Conservation (phyloP, 1,139 yeast genomes). For the Nakaseomyces uthaithaninus region DNA sequence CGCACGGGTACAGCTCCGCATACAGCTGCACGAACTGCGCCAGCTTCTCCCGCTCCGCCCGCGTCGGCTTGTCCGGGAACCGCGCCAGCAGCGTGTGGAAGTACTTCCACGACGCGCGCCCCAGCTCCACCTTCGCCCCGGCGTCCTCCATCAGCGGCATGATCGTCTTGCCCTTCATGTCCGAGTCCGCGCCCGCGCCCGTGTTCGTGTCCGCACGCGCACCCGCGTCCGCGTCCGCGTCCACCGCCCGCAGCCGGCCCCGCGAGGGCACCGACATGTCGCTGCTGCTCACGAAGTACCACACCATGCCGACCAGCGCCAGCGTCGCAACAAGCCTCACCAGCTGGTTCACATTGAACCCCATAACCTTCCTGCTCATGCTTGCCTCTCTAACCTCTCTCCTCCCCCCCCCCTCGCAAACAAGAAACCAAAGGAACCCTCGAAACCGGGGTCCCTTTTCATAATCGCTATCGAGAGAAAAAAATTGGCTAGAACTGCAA, state of each 20-base stretch:
- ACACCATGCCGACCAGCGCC: constrained; percentile 16
- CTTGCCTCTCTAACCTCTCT: background rate
- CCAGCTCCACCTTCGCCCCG: constrained; percentile 41
- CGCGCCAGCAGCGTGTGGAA: constrained; percentile 88
- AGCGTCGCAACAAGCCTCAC: constrained; percentile 14
- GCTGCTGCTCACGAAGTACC: constrained; percentile 17
- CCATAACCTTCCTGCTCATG: background rate
- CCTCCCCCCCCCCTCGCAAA: too few species aligned
- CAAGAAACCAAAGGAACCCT: too few species aligned
- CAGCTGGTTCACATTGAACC: constrained; percentile 9
- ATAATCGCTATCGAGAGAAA: too few species aligned
- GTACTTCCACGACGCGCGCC: constrained; percentile 84
- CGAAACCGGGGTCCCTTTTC: background rate
- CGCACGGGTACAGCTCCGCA: constrained; percentile 83
- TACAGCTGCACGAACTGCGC: constrained; percentile 46
- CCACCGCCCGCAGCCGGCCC: background rate
- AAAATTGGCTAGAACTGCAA: too few species aligned
- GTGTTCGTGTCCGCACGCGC: background rate
- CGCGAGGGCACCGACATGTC: background rate
- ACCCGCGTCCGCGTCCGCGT: background rate
- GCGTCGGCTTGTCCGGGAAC: constrained; percentile 75
- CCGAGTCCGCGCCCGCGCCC: too few species aligned
- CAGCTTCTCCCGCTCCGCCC: constrained; percentile 55
- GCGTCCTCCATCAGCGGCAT: constrained; percentile 83
- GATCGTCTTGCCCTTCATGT: constrained; percentile 29